A percentile compares a stretch with the other conserved stretches of the same genome.
Conservation (phyloP, 2,329 filamentous ascomycete species). For the Ampelomyces quisqualis region DNA sequence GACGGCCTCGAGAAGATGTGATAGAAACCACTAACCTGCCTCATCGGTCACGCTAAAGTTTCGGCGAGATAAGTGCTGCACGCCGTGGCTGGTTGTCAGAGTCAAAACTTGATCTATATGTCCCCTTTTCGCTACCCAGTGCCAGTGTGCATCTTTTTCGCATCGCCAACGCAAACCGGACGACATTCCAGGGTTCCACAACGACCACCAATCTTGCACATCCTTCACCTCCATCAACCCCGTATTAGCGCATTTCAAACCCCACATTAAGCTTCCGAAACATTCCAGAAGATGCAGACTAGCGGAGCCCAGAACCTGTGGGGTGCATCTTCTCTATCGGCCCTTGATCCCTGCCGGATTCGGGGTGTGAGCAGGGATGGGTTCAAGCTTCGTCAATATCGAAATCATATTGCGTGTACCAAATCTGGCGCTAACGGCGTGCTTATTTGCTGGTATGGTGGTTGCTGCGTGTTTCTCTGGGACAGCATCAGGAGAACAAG, state of each 20-base stretch:
- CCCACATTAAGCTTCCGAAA: conserved; percentile 4
- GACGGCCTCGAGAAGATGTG: conserved; percentile 3
- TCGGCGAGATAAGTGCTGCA: background rate
- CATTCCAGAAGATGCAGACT: conserved; percentile 11
- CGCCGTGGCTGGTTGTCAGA: background rate
- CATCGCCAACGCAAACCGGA: background rate
- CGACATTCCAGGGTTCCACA: background rate
- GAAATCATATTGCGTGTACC: conserved; percentile 4
- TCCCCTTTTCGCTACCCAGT: too few relatives aligned
- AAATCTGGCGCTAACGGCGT: conserved; percentile 3
- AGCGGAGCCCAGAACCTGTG: conserved; percentile 8
- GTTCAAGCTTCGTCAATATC: conserved; percentile 8
- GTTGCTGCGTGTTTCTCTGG: background rate
- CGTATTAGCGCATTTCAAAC: background rate
- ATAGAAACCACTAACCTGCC: background rate
- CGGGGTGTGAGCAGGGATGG: background rate
- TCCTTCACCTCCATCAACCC: background rate
- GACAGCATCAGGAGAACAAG: background rate
- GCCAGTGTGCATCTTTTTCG: too few relatives aligned
- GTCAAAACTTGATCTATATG: too few relatives aligned
- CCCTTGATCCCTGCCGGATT: conserved; percentile 5
- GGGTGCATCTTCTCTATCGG: conserved; percentile 5
- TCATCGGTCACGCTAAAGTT: background rate
- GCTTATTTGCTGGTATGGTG: background rate
- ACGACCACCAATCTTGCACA: background rate